These are phyloP conservation scores for Dimocarpus longan DNA, from an alignment of 345 rosid genomes.

Conservation along the genomic window DNA sequence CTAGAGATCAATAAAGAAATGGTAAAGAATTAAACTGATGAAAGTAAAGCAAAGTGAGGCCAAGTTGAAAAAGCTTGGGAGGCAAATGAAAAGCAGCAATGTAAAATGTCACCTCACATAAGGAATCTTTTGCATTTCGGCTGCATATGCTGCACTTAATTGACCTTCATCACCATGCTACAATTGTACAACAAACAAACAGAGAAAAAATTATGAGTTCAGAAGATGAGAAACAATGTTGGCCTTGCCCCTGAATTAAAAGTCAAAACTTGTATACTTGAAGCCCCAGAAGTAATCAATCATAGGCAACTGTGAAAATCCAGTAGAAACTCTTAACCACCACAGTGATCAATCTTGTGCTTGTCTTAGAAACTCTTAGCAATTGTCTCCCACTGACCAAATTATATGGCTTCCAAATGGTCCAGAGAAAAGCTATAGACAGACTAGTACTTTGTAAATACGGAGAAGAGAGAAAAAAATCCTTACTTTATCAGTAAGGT, in stretches of 20 bases:
- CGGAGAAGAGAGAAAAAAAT: slow-evolving; percentile 18
- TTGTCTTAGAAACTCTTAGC: slow-evolving; percentile 12
- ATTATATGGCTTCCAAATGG: slow-evolving; percentile 1
- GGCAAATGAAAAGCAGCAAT: slow-evolving; percentile 1
- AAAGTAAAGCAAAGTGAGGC: slow-evolving; percentile 6
- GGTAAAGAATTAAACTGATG: background rate
- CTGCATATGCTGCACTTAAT: slow-evolving; percentile 73
- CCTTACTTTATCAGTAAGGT: slow-evolving; percentile 80
- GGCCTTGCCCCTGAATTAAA: background rate
- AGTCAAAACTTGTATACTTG: background rate
- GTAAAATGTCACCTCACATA: slow-evolving; percentile 74
- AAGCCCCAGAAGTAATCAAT: background rate
- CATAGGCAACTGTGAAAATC: background rate
- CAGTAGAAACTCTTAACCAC: background rate
- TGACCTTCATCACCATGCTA: slow-evolving; percentile 95
- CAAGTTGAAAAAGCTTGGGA: background rate
- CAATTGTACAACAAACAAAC: slow-evolving; percentile 16
- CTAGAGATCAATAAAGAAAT: slow-evolving; percentile 11
- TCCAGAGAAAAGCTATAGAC: background rate
- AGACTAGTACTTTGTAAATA: slow-evolving; percentile 13
- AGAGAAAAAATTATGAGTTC: slow-evolving; percentile 13
- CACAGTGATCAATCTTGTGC: background rate
- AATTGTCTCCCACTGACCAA: slow-evolving; percentile 3
- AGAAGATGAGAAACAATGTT: background rate
- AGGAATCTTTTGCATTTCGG: slow-evolving; percentile 79